A percentile compares a stretch with the other conserved stretches of the same genome.
Evolutionary conservation across 2,329 filamentous ascomycete species (phyloP).

Genomic region (Metarhizium robertsii): DNA sequence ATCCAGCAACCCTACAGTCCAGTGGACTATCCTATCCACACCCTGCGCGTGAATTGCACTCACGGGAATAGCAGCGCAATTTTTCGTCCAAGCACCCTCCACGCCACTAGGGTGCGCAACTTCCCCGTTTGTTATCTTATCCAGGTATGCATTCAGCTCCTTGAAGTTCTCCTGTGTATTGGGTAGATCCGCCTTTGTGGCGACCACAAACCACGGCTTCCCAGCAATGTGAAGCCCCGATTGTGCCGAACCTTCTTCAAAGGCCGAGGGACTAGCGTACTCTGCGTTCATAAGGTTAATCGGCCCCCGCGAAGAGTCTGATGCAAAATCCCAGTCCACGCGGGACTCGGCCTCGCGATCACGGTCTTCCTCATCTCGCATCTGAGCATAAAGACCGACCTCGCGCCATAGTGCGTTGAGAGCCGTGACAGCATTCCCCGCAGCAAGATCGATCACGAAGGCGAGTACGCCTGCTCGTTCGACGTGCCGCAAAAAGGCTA

Average conservation of each 20-base stretch:
- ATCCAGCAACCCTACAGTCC: slow-evolving; percentile 61
- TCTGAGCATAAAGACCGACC: slow-evolving; percentile 76
- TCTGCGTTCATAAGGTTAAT: slow-evolving; percentile 16
- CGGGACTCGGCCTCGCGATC: slow-evolving; percentile 48
- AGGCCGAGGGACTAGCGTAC: slow-evolving; percentile 6
- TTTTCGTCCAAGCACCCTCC: slow-evolving; percentile 44
- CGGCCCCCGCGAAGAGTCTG: slow-evolving; percentile 22
- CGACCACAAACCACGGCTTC: slow-evolving; percentile 95
- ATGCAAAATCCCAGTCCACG: slow-evolving; percentile 51
- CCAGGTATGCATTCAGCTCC: slow-evolving; percentile 60
- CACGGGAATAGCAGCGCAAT: slow-evolving; percentile 68
- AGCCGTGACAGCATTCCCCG: slow-evolving; percentile 68
- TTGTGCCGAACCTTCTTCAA: slow-evolving; percentile 5
- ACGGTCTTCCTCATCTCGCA: slow-evolving; percentile 63
- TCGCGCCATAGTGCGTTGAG: slow-evolving; percentile 83
- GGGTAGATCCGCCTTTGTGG: slow-evolving; percentile 81
- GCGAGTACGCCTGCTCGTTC: slow-evolving; percentile 89
- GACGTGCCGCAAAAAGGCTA: slow-evolving; percentile 88
- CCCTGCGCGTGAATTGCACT: slow-evolving; percentile 85
- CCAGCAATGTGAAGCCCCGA: slow-evolving; percentile 65
- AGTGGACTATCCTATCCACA: slow-evolving; percentile 63
- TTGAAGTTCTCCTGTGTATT: slow-evolving; percentile 71
- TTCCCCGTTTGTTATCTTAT: slow-evolving; percentile 50
- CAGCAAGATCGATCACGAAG: slow-evolving; percentile 81
- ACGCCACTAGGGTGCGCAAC: slow-evolving; percentile 65